Evolutionary conservation across 495 filamentous ascomycete genomes (phyloP).

Genomic region (Penicillium taxi): DNA sequence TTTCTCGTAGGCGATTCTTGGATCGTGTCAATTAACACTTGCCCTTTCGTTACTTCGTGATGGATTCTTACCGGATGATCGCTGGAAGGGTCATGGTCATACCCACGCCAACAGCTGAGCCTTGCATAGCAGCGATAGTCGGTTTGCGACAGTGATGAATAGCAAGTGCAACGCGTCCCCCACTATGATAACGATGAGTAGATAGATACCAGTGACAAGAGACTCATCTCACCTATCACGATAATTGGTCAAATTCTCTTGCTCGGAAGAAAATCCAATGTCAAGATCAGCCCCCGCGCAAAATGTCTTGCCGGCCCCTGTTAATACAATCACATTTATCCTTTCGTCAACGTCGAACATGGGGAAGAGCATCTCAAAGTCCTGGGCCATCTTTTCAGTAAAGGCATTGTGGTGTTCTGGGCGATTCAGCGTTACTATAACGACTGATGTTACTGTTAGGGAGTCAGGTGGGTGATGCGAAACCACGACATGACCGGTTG

Average conservation of each 20-base stretch:
- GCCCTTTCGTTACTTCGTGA: no score
- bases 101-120: slow-evolving; percentile 57
- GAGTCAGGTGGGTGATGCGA: slow-evolving; percentile 45
- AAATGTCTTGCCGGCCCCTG: slow-evolving; percentile 52
- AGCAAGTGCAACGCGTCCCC: slow-evolving; percentile 44
- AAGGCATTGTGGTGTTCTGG: slow-evolving; percentile 58
- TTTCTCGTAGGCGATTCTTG: slow-evolving; percentile 42
- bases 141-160: slow-evolving; percentile 57
- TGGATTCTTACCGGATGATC: slow-evolving; percentile 36
- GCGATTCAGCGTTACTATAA: slow-evolving; percentile 51
- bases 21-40: no score
- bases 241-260: slow-evolving; percentile 33
- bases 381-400: slow-evolving; percentile 45
- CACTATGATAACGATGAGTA: slow-evolving; percentile 16
- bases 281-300: slow-evolving; percentile 62
- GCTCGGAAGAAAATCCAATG: slow-evolving; percentile 30
- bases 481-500: slow-evolving; percentile 41
- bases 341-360: slow-evolving; percentile 48
- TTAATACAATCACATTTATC: slow-evolving; percentile 51
- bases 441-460: slow-evolving; percentile 43
- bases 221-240: slow-evolving; percentile 36
- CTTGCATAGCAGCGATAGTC: slow-evolving; percentile 57
- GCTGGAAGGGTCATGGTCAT: slow-evolving; percentile 62
- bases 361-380: slow-evolving; percentile 47
- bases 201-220: neutral